These are phyloP conservation scores for Fusarium brevicatenulatum DNA, from an alignment of 2,329 filamentous ascomycete species.

Conservation along the genomic window DNA sequence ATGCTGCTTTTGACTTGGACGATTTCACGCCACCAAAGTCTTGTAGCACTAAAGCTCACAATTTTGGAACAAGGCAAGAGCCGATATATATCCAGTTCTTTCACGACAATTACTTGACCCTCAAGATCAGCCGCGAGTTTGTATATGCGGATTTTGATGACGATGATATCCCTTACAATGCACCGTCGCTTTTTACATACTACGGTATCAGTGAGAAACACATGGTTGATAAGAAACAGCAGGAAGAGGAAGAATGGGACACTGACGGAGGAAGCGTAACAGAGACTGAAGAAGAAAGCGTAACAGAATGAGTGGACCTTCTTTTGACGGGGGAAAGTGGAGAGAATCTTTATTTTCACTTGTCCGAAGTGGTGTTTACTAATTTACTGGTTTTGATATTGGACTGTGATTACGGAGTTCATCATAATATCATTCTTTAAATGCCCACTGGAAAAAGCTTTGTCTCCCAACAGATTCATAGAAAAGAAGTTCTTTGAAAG, in stretches of 20 bases:
- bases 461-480: neutral
- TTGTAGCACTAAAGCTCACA: neutral
- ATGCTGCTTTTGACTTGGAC: fast-evolving
- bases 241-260: fast-evolving
- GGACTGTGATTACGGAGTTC: neutral
- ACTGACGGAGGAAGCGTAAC: neutral
- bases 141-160: fast-evolving
- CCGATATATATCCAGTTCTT: neutral
- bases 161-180: neutral
- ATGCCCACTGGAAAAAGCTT: neutral
- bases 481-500: neutral
- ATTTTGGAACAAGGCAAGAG: fast-evolving
- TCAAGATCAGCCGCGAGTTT: neutral
- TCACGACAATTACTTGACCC: neutral
- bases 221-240: neutral
- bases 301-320: neutral
- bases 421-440: no score
- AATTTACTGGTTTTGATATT: no score
- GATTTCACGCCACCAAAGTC: neutral
- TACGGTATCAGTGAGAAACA: neutral
- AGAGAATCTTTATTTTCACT: fast-evolving
- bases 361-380: neutral
- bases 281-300: no score
- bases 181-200: neutral
- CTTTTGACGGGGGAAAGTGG: neutral